Conservation (phyloP, 768 basidiomycete genomes). For the Dentipellis fragilis region DNA sequence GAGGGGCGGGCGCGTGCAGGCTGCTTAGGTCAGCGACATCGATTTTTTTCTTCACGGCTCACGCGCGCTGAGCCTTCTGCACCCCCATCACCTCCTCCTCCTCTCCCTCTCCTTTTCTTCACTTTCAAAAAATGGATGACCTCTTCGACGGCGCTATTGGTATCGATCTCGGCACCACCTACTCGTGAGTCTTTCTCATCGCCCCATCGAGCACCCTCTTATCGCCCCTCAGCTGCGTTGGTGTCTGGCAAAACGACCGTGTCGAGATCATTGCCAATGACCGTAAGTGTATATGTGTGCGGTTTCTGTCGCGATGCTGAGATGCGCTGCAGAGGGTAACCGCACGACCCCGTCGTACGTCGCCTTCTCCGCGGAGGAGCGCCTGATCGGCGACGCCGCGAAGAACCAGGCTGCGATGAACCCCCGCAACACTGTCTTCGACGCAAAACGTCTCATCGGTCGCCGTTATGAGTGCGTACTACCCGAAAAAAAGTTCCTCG, state of each 20-base stretch:
- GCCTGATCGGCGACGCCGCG: slow-evolving; percentile 96
- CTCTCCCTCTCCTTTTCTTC: slow-evolving; percentile 22
- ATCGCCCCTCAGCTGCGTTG: slow-evolving; percentile 65
- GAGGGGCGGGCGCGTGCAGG: slow-evolving; percentile 7
- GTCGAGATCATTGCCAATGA: slow-evolving; percentile 99
- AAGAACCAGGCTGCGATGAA: slow-evolving; percentile 99
- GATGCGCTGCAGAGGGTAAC: slow-evolving; percentile 69
- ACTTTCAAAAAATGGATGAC: slow-evolving; percentile 64
- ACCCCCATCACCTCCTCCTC: slow-evolving; percentile 11
- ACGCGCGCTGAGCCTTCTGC: slow-evolving; percentile 22
- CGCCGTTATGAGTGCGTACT: slow-evolving; percentile 81
- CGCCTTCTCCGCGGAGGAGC: slow-evolving; percentile 93
- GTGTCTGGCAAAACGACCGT: slow-evolving; percentile 99
- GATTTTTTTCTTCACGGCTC: slow-evolving; percentile 25
- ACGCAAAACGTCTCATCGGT: slow-evolving; percentile 98
- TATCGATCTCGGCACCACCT: slow-evolving; percentile 95
- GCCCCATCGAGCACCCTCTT: slow-evolving; percentile 9
- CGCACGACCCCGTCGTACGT: slow-evolving; percentile 99
- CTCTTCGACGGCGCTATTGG: slow-evolving; percentile 94
- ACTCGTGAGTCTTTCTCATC: slow-evolving; percentile 55
- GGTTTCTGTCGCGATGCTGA: slow-evolving; percentile 3
- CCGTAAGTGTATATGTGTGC: slow-evolving; percentile 44
- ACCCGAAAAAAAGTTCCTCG: neutral
- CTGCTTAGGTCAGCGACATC: slow-evolving; percentile 44
- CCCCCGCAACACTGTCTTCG: slow-evolving; percentile 97